These are phyloP conservation scores for Ettlia oleoabundans DNA, from an alignment of 139 green algal species.

Conservation along the genomic window DNA sequence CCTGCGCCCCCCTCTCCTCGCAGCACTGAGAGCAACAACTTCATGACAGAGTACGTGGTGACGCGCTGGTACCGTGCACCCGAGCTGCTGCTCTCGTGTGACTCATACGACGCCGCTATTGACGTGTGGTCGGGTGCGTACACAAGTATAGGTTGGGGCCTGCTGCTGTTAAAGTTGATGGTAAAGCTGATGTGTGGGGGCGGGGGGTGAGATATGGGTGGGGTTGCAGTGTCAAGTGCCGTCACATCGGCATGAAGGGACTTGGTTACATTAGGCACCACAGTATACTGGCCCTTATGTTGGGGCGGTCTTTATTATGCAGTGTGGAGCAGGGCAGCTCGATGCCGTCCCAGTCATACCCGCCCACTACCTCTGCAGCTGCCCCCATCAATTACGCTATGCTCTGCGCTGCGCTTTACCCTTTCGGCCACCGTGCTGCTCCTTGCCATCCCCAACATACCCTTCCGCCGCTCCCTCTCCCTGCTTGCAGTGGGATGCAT, in stretches of 20 bases:
- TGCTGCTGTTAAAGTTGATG: background rate
- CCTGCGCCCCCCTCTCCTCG: no score
- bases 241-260: no score
- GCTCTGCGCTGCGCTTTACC: no score
- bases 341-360: no score
- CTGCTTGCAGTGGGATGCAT: conserved; percentile 87
- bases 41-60: conserved; percentile 98
- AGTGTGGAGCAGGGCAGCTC: no score
- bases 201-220: no score
- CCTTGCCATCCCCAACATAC: background rate
- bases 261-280: no score
- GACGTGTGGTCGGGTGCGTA: conserved; percentile 73
- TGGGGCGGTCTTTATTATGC: no score
- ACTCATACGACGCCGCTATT: conserved; percentile 83
- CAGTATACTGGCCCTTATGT: no score
- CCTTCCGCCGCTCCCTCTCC: background rate
- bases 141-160: no score
- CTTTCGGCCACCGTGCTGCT: background rate
- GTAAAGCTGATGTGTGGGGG: background rate
- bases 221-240: no score
- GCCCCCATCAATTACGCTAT: background rate
- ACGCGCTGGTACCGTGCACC: conserved; percentile 96
- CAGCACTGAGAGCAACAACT: conserved; percentile 81
- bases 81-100: conserved; percentile 92
- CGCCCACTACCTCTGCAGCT: background rate